Evolutionary conservation across 176 grass and related monocot genomes (phyloP).

Genomic region (Rhynchospora pubera): DNA sequence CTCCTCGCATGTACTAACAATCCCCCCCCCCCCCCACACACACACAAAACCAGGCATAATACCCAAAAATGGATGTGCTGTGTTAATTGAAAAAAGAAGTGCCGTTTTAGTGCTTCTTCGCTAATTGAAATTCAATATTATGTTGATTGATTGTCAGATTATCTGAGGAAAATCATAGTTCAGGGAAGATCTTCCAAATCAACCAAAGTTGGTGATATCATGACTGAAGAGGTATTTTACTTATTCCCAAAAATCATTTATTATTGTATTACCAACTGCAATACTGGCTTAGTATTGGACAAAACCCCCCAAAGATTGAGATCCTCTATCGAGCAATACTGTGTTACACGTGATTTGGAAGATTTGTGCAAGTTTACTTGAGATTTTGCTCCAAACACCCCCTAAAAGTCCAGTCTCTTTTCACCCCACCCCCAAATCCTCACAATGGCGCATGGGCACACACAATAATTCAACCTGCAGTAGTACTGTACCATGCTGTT

Average conservation of each 20-base stretch:
- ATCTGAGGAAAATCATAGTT: slow-evolving; percentile 97
- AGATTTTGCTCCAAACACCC: too few relatives aligned
- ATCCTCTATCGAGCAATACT: too few relatives aligned
- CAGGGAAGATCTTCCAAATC: slow-evolving; percentile 98
- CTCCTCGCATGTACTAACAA: not conserved
- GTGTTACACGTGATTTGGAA: too few relatives aligned
- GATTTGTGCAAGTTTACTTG: too few relatives aligned
- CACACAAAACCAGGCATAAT: too few relatives aligned
- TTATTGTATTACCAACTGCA: too few relatives aligned
- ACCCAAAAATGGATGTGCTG: not conserved
- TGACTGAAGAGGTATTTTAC: slow-evolving; percentile 87
- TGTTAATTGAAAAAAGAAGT: not conserved
- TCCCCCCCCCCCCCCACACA: not conserved
- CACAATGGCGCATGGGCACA: too few relatives aligned
- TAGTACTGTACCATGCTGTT: not conserved
- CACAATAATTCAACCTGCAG: not conserved
- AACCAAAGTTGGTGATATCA: slow-evolving; percentile 98
- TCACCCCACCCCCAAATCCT: too few relatives aligned
- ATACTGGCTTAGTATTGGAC: not conserved
- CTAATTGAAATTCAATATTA: not conserved
- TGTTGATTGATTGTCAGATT: slow-evolving; percentile 48
- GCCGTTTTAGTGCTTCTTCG: not conserved
- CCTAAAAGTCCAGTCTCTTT: too few relatives aligned
- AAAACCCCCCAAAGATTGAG: not conserved
- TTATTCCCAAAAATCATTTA: not conserved